phyloP scores from a whole-genome alignment of 441 rosid genomes.

The Bruguiera hainesii region DNA sequence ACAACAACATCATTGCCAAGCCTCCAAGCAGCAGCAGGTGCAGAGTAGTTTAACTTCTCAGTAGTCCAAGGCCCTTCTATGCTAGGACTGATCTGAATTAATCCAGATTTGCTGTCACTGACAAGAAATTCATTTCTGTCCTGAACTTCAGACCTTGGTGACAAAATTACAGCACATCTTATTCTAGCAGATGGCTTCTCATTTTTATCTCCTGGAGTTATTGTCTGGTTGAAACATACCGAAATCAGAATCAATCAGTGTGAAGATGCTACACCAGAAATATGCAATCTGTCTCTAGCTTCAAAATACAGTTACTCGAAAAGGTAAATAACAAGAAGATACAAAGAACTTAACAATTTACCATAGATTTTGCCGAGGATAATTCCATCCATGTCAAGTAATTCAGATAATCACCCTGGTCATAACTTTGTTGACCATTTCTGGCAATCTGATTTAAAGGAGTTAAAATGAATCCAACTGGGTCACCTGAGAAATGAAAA shows the following conservation, averaged over 20 bases:
- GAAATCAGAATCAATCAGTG: slow-evolving; percentile 13
- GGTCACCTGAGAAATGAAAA: slow-evolving; percentile 55
- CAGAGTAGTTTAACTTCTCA: slow-evolving; percentile 91
- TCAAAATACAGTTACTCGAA: neutral
- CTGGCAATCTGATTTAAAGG: slow-evolving; percentile 66
- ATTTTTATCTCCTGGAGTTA: slow-evolving; percentile 35
- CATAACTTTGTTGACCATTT: slow-evolving; percentile 38
- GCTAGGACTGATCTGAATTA: slow-evolving; percentile 93
- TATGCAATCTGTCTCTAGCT: neutral
- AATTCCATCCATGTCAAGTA: slow-evolving; percentile 72
- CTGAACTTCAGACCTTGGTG: slow-evolving; percentile 50
- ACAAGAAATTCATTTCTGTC: slow-evolving; percentile 33
- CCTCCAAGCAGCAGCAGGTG: slow-evolving; percentile 98
- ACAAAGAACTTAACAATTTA: slow-evolving; percentile 21
- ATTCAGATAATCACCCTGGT: slow-evolving; percentile 44
- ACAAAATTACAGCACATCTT: slow-evolving; percentile 68
- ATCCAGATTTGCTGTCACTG: slow-evolving; percentile 59
- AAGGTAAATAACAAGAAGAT: slow-evolving; percentile 8
- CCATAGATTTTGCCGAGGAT: slow-evolving; percentile 48
- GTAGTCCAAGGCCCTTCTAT: slow-evolving; percentile 97
- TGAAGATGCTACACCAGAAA: neutral
- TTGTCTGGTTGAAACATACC: slow-evolving; percentile 43
- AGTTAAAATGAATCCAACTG: slow-evolving; percentile 74
- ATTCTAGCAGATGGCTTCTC: slow-evolving; percentile 53
- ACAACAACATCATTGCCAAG: slow-evolving; percentile 94